Percentiles rank a stretch among this genome's conserved stretches.
Conservation (phyloP, 108 stramenopile genomes). For the Aurantiochytrium sp. region DNA sequence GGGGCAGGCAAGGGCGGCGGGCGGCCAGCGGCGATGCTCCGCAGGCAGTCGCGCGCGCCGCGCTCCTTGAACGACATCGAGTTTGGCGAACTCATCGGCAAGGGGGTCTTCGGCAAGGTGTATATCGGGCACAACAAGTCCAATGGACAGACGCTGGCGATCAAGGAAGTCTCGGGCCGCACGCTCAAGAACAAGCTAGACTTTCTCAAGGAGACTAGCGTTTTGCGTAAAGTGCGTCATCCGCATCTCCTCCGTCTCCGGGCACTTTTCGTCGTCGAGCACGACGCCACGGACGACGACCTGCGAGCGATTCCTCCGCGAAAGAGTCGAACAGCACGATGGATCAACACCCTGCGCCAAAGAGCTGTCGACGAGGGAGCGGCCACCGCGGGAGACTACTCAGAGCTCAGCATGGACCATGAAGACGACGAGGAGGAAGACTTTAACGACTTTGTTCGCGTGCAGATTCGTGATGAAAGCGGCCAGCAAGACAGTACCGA, state of each 20-base stretch:
- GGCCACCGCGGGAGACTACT: not conserved
- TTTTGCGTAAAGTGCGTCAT: not conserved
- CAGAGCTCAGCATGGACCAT: not conserved
- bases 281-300: not conserved
- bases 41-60: not conserved
- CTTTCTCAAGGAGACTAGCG: conserved; percentile 1
- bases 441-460: too few species aligned
- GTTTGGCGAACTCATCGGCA: not conserved
- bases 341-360: not conserved
- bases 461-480: too few species aligned
- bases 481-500: too few species aligned
- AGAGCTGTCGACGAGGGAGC: not conserved
- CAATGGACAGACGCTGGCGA: not conserved
- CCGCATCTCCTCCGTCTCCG: not conserved
- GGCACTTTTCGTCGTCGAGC: not conserved
- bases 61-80: not conserved
- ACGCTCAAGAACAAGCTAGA: not conserved
- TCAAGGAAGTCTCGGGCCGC: not conserved
- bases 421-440: too few species aligned
- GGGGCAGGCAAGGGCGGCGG: too few species aligned
- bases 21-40: not conserved
- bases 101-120: not conserved
- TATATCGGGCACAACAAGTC: not conserved
- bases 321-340: not conserved
- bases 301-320: not conserved